phyloP scores from a whole-genome alignment of 2,329 filamentous ascomycete species.

The Aspergillus sp. region DNA sequence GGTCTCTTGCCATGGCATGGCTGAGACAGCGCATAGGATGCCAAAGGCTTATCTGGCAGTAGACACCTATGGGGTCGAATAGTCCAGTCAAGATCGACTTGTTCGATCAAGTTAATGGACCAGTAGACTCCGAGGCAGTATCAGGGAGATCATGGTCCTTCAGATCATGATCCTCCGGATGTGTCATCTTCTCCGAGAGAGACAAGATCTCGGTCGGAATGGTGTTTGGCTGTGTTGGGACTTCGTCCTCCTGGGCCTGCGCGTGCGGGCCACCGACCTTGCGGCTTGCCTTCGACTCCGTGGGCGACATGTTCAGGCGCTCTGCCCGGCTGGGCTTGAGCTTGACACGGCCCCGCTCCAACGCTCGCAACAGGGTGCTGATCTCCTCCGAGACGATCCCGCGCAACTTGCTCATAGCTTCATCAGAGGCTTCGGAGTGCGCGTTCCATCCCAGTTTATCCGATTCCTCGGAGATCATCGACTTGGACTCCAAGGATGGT shows the following conservation, averaged over 20 bases:
- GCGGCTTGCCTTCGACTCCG: slow-evolving; percentile 28
- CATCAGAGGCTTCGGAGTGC: slow-evolving; percentile 37
- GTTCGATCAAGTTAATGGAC: slow-evolving; percentile 13
- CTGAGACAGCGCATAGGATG: too few relatives aligned
- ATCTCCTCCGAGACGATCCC: slow-evolving; percentile 37
- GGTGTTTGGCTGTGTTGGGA: slow-evolving; percentile 21
- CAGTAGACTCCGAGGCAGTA: slow-evolving; percentile 26
- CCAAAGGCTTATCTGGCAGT: not conserved
- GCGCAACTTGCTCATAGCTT: slow-evolving; percentile 38
- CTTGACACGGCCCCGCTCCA: slow-evolving; percentile 36
- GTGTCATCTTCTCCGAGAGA: slow-evolving; percentile 8
- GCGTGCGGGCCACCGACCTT: slow-evolving; percentile 15
- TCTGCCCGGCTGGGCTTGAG: slow-evolving; percentile 35
- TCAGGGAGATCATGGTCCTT: slow-evolving; percentile 17
- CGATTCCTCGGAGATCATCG: slow-evolving; percentile 29
- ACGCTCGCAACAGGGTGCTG: slow-evolving; percentile 31
- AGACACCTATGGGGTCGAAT: too few relatives aligned
- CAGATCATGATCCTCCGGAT: not conserved
- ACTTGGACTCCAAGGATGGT: slow-evolving; percentile 33
- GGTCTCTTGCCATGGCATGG: too few relatives aligned
- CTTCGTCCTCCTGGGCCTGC: slow-evolving; percentile 18
- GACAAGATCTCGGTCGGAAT: slow-evolving; percentile 27
- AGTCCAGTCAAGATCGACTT: not conserved
- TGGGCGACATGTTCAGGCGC: slow-evolving; percentile 31
- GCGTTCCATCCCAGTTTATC: slow-evolving; percentile 37